Conservation (phyloP, 768 basidiomycete genomes). For the Ephemerocybe angulata region DNA sequence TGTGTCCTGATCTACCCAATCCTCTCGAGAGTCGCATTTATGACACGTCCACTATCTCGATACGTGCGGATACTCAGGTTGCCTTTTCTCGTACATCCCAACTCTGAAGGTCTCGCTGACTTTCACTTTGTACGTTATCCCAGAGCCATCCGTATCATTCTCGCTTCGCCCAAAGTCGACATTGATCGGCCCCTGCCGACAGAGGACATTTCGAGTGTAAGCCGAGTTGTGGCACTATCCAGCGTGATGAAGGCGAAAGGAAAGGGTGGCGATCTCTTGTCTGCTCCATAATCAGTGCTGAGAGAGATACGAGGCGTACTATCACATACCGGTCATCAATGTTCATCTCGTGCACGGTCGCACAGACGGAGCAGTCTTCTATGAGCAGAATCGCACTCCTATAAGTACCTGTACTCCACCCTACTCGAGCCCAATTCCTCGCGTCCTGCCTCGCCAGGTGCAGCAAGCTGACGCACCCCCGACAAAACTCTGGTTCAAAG, state of each 20-base stretch:
- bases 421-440: background rate
- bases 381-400: constrained; percentile 41
- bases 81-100: too few species aligned
- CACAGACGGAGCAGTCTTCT: constrained; percentile 35
- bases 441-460: background rate
- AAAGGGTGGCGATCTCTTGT: constrained; percentile 38
- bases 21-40: too few species aligned
- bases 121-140: background rate
- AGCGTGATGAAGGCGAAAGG: constrained; percentile 33
- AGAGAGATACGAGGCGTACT: background rate
- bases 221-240: constrained; percentile 37
- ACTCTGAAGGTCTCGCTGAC: background rate
- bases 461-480: too few species aligned
- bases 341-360: constrained; percentile 18
- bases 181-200: constrained; percentile 31
- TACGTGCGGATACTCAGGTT: too few species aligned
- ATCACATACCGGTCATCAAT: constrained; percentile 35
- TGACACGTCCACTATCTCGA: too few species aligned
- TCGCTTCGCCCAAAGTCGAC: constrained; percentile 36
- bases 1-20: too few species aligned
- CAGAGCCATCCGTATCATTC: background rate
- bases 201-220: constrained; percentile 35
- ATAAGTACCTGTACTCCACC: too few species aligned
- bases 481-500: too few species aligned
- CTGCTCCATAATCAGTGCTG: constrained; percentile 15